Evolutionary conservation across 2,329 filamentous ascomycete species (phyloP).

Genomic region (Aspergillus quadrilineatus): DNA sequence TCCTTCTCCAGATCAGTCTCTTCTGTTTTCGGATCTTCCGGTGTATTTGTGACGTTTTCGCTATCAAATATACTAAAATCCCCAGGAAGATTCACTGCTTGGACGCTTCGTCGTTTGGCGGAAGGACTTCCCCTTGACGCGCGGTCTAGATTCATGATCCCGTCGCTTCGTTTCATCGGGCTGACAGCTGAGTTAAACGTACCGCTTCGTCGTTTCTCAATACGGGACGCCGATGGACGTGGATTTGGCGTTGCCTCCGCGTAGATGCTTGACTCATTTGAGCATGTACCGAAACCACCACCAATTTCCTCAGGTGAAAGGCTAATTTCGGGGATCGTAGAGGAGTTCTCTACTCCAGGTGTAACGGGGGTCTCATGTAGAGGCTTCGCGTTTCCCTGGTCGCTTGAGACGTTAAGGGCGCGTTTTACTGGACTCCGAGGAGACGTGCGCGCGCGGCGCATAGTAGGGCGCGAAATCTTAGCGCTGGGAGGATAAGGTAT

Average conservation of each 20-base stretch:
- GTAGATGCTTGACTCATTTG: constrained; percentile 41
- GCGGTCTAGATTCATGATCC: constrained; percentile 82
- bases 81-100: constrained; percentile 64
- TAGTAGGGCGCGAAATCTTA: constrained; percentile 54
- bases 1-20: constrained; percentile 30
- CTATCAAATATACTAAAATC: constrained; percentile 76
- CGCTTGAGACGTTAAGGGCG: constrained; percentile 67
- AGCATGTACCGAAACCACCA: constrained; percentile 23
- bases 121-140: constrained; percentile 77
- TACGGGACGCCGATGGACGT: constrained; percentile 43
- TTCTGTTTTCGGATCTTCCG: constrained; percentile 27
- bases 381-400: constrained; percentile 67
- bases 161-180: constrained; percentile 88
- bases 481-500: constrained; percentile 66
- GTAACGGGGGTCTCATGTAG: constrained; percentile 48
- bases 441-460: constrained; percentile 61
- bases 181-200: constrained; percentile 62
- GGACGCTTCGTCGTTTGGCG: constrained; percentile 84
- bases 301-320: constrained; percentile 25
- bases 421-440: constrained; percentile 80
- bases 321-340: constrained; percentile 31
- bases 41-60: constrained; percentile 27
- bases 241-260: constrained; percentile 30
- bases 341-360: constrained; percentile 49
- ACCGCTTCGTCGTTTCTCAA: constrained; percentile 52